These are phyloP conservation scores for Monosporozyma siamensis DNA, from an alignment of 805 yeast species.

Conservation along the genomic window DNA sequence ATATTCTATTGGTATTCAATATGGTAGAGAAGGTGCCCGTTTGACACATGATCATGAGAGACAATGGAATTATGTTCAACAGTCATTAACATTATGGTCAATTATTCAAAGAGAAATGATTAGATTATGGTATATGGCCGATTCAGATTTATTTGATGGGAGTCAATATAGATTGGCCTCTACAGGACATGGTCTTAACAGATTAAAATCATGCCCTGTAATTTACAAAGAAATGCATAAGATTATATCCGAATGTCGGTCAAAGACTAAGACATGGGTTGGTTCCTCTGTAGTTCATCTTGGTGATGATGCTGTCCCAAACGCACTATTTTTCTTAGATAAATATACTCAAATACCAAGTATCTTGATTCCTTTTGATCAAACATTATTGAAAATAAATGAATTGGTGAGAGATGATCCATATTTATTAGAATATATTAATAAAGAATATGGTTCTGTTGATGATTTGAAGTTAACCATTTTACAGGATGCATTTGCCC, in stretches of 20 bases:
- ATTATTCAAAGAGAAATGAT: constrained; percentile 72
- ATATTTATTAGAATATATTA: constrained; percentile 40
- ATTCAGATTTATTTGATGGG: constrained; percentile 55
- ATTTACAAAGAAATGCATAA: constrained; percentile 62
- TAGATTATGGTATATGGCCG: constrained; percentile 68
- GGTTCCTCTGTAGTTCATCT: constrained; percentile 74
- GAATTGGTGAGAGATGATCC: constrained; percentile 41
- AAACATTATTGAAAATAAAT: constrained; percentile 46
- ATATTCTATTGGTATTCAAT: constrained; percentile 51
- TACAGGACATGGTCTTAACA: constrained; percentile 75
- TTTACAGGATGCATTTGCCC: constrained; percentile 35
- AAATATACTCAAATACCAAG: constrained; percentile 75
- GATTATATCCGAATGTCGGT: constrained; percentile 56
- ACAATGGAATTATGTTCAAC: constrained; percentile 67
- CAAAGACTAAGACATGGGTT: constrained; percentile 58
- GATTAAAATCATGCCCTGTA: constrained; percentile 65
- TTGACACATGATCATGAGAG: constrained; percentile 64
- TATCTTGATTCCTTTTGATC: constrained; percentile 63
- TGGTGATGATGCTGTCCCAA: constrained; percentile 80
- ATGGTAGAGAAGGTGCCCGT: constrained; percentile 61
- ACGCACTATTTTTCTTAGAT: constrained; percentile 69
- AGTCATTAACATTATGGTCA: constrained; percentile 68
- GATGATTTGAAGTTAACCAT: constrained; percentile 43
- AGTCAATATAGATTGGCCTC: constrained; percentile 48
- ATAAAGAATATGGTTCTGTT: constrained; percentile 47